Percentiles rank a stretch among this genome's conserved stretches.
Conservation (phyloP, 2,329 filamentous ascomycete genomes). For the Alternaria dauci region DNA sequence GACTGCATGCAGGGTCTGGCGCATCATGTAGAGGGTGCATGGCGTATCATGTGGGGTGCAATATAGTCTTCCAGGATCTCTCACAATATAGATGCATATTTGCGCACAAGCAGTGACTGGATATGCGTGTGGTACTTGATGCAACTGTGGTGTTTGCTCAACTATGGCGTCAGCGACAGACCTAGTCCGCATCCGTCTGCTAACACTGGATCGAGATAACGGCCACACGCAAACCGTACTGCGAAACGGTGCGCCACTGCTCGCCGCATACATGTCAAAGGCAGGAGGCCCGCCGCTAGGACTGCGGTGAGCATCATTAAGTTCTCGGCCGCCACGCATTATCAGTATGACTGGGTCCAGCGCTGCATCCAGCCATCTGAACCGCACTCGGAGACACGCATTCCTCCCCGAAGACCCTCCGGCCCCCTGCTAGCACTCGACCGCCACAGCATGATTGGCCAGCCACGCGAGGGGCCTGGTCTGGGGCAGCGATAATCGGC, state of each 20-base stretch:
- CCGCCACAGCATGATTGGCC: constrained; percentile 5
- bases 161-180: constrained; percentile 9
- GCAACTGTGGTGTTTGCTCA: neutral
- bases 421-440: constrained; percentile 9
- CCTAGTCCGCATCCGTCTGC: neutral
- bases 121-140: neutral
- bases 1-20: constrained; percentile 37
- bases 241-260: neutral
- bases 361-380: neutral
- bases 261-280: neutral
- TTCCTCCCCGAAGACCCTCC: constrained; percentile 27
- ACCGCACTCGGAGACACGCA: constrained; percentile 28
- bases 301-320: neutral
- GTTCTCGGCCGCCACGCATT: neutral
- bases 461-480: constrained; percentile 11
- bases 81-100: constrained; percentile 10
- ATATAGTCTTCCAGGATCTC: constrained; percentile 14
- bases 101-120: neutral
- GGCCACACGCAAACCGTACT: neutral
- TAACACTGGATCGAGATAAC: neutral
- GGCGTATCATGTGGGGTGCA: constrained; percentile 37
- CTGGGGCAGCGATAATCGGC: constrained; percentile 25
- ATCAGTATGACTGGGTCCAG: constrained; percentile 19
- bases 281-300: neutral
- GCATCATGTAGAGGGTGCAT: constrained; percentile 33